Evolutionary conservation across 108 stramenopile genomes (phyloP).

Genomic region (Cyclotella atomus): DNA sequence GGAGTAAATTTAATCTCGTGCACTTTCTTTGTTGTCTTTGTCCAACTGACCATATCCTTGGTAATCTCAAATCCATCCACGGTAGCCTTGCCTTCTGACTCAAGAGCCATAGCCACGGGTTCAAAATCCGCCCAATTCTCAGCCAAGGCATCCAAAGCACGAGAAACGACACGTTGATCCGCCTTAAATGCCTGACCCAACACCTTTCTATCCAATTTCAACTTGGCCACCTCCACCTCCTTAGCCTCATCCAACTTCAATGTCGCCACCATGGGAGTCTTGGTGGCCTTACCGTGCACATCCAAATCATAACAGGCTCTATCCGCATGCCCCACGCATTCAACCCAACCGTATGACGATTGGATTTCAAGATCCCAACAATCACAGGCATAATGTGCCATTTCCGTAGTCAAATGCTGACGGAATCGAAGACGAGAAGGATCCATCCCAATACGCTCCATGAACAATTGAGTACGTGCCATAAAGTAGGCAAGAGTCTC

Average conservation of each 20-base stretch:
- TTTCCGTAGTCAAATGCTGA: conserved; percentile 99
- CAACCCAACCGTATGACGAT: conserved; percentile 98
- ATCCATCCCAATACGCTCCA: conserved; percentile 98
- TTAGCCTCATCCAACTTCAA: conserved; percentile 80
- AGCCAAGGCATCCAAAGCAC: conserved; percentile 91
- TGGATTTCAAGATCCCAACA: conserved; percentile 99
- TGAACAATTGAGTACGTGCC: conserved; percentile 97
- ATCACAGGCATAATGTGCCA: conserved; percentile 99
- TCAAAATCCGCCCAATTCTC: conserved; percentile 91
- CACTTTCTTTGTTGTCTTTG: conserved; percentile 84
- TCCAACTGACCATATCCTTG: conserved; percentile 93
- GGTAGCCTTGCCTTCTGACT: conserved; percentile 81
- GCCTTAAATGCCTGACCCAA: conserved; percentile 92
- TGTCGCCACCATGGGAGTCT: conserved; percentile 94
- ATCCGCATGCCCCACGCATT: conserved; percentile 99
- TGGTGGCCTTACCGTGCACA: conserved; percentile 95
- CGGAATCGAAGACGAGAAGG: conserved; percentile 93
- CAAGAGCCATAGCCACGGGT: conserved; percentile 89
- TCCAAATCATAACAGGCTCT: conserved; percentile 98
- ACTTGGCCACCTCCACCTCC: conserved; percentile 85
- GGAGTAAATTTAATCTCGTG: conserved; percentile 97
- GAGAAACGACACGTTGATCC: conserved; percentile 91
- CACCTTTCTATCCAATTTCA: conserved; percentile 89
- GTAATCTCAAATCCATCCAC: conserved; percentile 93
- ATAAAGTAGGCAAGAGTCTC: conserved; percentile 99